Percentiles rank a stretch among this genome's conserved stretches.
Evolutionary conservation across 306 rosid genomes (phyloP).

Genomic region (Arachis hypogaea): DNA sequence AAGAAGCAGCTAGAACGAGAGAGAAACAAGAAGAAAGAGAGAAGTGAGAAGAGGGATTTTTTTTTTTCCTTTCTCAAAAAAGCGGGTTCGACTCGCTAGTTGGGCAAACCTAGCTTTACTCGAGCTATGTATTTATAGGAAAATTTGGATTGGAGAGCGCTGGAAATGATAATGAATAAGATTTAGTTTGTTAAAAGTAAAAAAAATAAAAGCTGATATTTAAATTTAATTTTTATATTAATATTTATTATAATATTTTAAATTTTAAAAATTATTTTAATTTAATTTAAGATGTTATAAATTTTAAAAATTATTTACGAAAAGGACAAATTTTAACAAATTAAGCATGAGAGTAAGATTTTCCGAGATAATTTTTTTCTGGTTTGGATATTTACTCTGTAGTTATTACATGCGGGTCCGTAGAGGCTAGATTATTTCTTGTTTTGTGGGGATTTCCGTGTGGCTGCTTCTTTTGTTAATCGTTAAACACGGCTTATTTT

Average conservation of each 20-base stretch:
- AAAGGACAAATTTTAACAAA: no score
- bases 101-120: constrained; percentile 85
- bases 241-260: no score
- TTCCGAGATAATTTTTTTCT: constrained; percentile 30
- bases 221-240: no score
- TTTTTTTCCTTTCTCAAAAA: not conserved
- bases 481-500: not conserved
- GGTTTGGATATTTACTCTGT: constrained; percentile 25
- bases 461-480: not conserved
- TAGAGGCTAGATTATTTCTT: no score
- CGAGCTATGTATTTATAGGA: constrained; percentile 73
- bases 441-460: not conserved
- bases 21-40: not conserved
- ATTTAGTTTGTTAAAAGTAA: no score
- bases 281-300: no score
- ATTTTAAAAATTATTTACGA: no score
- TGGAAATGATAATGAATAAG: not conserved
- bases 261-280: no score
- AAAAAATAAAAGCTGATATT: no score
- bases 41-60: not conserved
- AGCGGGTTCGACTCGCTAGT: constrained; percentile 58
- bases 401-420: constrained; percentile 39
- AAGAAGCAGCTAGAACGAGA: not conserved
- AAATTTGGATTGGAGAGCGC: not conserved
- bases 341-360: not conserved